phyloP scores from a whole-genome alignment of 306 rosid species.

The Cajanus cajan region DNA sequence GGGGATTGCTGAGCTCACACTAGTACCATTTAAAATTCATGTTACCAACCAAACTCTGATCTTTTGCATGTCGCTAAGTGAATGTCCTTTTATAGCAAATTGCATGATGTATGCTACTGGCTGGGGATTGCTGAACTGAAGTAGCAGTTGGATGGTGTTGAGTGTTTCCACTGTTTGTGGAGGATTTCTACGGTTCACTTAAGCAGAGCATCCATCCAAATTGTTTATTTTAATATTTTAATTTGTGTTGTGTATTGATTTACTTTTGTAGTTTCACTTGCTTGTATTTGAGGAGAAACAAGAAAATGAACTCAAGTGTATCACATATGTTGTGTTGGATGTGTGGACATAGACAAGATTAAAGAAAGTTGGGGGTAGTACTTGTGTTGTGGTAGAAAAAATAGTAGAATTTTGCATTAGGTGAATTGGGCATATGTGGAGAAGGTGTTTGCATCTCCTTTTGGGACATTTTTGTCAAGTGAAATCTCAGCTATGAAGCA shows the following conservation, averaged over 20 bases:
- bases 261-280: not conserved
- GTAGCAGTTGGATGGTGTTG: constrained; percentile 4
- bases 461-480: too few species aligned
- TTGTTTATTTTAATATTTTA: not conserved
- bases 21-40: not conserved
- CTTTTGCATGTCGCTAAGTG: not conserved
- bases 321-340: not conserved
- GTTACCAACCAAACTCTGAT: constrained; percentile 15
- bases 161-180: constrained; percentile 17
- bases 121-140: not conserved
- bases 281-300: not conserved
- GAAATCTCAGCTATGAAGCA: too few species aligned
- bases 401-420: not conserved
- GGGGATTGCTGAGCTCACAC: not conserved
- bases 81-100: not conserved
- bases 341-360: not conserved
- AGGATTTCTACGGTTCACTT: not conserved
- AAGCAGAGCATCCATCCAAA: not conserved
- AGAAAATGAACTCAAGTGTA: not conserved
- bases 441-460: too few species aligned
- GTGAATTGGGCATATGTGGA: not conserved
- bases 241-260: not conserved
- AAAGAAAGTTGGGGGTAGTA: not conserved
- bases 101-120: not conserved
- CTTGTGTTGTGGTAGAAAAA: not conserved